Evolutionary conservation across 2,329 filamentous ascomycete genomes (phyloP).

Genomic region (Fusarium sterilihyphosum): DNA sequence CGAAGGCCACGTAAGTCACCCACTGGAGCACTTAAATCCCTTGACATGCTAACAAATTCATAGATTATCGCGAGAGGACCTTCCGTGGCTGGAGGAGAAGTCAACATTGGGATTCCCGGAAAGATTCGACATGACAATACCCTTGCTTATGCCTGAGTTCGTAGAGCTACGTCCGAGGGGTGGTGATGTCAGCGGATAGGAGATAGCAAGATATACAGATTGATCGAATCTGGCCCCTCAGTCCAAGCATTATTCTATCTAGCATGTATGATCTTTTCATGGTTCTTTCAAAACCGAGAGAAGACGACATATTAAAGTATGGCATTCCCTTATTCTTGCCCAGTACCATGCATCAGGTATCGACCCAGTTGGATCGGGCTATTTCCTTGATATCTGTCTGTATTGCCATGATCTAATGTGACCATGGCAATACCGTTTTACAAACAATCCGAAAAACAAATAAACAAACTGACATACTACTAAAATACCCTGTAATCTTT

Average conservation of each 20-base stretch:
- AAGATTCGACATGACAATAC: constrained; percentile 78
- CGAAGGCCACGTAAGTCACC: constrained; percentile 68
- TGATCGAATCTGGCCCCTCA: background rate
- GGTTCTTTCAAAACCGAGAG: background rate
- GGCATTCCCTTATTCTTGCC: background rate
- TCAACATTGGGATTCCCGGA: constrained; percentile 70
- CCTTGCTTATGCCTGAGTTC: constrained; percentile 62
- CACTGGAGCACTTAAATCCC: no score
- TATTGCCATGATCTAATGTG: background rate
- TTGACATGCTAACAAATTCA: constrained; percentile 12
- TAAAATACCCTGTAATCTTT: background rate
- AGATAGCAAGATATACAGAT: background rate
- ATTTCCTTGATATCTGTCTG: background rate
- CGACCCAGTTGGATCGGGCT: background rate
- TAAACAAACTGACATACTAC: background rate
- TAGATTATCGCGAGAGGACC: constrained; percentile 79
- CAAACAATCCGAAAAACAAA: no score
- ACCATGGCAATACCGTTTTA: background rate
- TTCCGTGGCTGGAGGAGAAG: constrained; percentile 75
- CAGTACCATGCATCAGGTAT: background rate
- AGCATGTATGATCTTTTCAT: background rate
- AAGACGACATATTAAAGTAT: background rate
- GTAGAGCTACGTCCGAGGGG: background rate
- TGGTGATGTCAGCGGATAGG: background rate
- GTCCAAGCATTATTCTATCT: background rate